Conservation (phyloP, 192 early-diverging fungal species). For the Haplosporangium gracile region DNA sequence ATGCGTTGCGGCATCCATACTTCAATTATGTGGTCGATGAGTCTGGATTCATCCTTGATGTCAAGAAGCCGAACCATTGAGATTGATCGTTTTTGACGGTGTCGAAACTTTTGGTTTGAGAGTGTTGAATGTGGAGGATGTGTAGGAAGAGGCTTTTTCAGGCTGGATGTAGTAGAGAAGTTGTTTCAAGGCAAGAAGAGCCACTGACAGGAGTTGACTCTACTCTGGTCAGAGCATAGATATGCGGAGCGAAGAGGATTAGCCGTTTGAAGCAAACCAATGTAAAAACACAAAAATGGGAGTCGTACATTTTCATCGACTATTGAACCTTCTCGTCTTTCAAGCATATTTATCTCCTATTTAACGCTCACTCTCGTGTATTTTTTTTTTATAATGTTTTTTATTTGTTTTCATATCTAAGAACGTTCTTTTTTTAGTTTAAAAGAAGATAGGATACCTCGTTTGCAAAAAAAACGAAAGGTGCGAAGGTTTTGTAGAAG, state of each 20-base stretch:
- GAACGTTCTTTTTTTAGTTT: neutral
- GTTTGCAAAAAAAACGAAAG: too few relatives aligned
- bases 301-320: neutral
- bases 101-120: neutral
- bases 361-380: neutral
- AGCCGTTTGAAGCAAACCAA: too few relatives aligned
- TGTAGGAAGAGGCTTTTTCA: too few relatives aligned
- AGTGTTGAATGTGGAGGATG: too few relatives aligned
- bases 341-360: neutral
- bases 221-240: too few relatives aligned
- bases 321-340: neutral
- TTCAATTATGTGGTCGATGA: constrained; percentile 73
- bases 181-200: too few relatives aligned
- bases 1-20: constrained; percentile 90
- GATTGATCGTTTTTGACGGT: neutral
- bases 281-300: too few relatives aligned
- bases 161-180: too few relatives aligned
- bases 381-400: neutral
- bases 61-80: neutral
- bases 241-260: too few relatives aligned
- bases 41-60: constrained; percentile 35
- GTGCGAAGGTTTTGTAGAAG: too few relatives aligned
- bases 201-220: too few relatives aligned
- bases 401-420: constrained; percentile 14
- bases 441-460: neutral